These are phyloP conservation scores for Auricularia heimuer DNA, from an alignment of 768 basidiomycete genomes.

Conservation along the genomic window DNA sequence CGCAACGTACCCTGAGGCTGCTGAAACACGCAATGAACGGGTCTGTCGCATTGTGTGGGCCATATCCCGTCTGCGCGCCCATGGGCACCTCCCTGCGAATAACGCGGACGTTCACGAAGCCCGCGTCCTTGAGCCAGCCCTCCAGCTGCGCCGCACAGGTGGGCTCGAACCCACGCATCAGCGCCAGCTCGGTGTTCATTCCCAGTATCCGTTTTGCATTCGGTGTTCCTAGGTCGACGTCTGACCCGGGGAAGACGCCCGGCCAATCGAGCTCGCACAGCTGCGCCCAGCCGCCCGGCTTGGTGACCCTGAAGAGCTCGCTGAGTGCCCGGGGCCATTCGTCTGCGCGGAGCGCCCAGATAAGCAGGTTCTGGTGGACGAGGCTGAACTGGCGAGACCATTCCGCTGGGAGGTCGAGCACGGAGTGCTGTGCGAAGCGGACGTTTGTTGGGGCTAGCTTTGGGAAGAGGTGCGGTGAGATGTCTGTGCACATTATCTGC, in stretches of 20 bases:
- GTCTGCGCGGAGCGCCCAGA: constrained; percentile 18
- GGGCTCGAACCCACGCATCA: not conserved
- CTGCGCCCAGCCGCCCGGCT: constrained; percentile 25
- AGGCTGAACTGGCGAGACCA: constrained; percentile 24
- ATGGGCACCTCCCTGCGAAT: not conserved
- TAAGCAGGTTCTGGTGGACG: constrained; percentile 24
- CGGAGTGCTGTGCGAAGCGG: constrained; percentile 12
- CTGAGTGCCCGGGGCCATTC: constrained; percentile 20
- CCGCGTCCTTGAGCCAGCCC: not conserved
- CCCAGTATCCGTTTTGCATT: not conserved
- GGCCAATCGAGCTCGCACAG: constrained; percentile 17
- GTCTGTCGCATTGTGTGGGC: not conserved
- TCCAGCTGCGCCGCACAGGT: not conserved
- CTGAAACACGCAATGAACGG: not conserved
- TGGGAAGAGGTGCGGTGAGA: constrained; percentile 12
- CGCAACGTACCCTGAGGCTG: not conserved
- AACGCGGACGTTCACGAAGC: not conserved
- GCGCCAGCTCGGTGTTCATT: not conserved
- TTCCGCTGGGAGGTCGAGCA: constrained; percentile 19
- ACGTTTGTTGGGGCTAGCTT: constrained; percentile 6
- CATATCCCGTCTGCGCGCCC: not conserved
- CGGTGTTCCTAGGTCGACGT: not conserved
- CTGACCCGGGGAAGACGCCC: not conserved
- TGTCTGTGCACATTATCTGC: constrained; percentile 10
- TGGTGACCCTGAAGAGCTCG: constrained; percentile 24